Evolutionary conservation across 164 flowering plant species (phyloP).

Genomic region (Piper longum): DNA sequence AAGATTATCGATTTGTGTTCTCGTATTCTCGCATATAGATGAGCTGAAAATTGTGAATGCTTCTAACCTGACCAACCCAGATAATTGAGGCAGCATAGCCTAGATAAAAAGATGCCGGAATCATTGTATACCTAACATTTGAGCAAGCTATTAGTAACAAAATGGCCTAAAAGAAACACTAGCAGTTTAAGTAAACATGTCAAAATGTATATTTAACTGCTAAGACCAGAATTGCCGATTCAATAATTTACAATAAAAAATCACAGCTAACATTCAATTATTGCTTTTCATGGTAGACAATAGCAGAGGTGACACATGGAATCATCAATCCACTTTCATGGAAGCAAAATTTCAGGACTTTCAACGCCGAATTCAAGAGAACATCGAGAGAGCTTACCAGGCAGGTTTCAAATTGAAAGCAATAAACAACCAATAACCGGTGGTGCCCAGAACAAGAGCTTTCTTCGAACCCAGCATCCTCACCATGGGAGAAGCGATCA

Average conservation of each 20-base stretch:
- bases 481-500: constrained; percentile 71
- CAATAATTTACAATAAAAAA: no score
- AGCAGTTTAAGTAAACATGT: no score
- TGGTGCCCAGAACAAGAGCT: constrained; percentile 72
- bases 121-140: constrained; percentile 67
- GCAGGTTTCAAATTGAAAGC: constrained; percentile 79
- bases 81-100: constrained; percentile 90
- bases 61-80: constrained; percentile 87
- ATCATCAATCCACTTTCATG: no score
- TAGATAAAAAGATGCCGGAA: constrained; percentile 79
- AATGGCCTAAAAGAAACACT: no score
- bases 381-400: constrained; percentile 30
- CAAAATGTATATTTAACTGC: no score
- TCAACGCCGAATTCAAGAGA: no score
- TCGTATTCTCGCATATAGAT: background rate
- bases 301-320: no score
- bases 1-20: background rate
- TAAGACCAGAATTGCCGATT: no score
- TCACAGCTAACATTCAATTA: no score
- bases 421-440: constrained; percentile 84
- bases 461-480: constrained; percentile 61
- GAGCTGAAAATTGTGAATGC: background rate
- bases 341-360: no score
- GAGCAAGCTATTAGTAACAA: no score
- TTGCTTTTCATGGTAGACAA: no score